Conservation (phyloP, 345 rosid species). For the Euphorbia peplus region DNA sequence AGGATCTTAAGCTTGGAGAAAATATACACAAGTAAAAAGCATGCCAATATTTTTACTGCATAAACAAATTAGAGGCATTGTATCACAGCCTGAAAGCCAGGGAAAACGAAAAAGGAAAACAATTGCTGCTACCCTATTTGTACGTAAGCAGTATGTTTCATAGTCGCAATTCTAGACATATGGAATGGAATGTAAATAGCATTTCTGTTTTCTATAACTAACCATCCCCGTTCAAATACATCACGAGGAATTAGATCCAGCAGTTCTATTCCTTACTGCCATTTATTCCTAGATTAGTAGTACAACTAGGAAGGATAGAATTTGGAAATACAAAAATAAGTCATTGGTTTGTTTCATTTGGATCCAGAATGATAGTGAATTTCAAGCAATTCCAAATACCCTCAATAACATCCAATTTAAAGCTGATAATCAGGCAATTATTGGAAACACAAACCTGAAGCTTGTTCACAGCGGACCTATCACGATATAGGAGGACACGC, state of each 20-base stretch:
- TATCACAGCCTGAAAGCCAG: background rate
- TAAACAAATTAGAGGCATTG: background rate
- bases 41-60: background rate
- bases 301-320: background rate
- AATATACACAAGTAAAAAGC: background rate
- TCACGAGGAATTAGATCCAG: background rate
- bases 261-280: background rate
- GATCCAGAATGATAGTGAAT: background rate
- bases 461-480: slow-evolving; percentile 94
- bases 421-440: background rate
- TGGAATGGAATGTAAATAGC: background rate
- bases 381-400: background rate
- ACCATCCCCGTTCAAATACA: background rate
- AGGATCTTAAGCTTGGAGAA: background rate
- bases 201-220: background rate
- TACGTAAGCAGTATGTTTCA: background rate
- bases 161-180: background rate
- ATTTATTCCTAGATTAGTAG: background rate
- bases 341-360: background rate
- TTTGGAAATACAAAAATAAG: background rate
- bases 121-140: background rate
- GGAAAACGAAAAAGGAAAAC: background rate
- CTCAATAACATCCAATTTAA: background rate
- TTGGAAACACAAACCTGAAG: slow-evolving; percentile 57
- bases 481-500: slow-evolving; percentile 97